Conservation (phyloP, 345 rosid species). For the Gossypium australe region DNA sequence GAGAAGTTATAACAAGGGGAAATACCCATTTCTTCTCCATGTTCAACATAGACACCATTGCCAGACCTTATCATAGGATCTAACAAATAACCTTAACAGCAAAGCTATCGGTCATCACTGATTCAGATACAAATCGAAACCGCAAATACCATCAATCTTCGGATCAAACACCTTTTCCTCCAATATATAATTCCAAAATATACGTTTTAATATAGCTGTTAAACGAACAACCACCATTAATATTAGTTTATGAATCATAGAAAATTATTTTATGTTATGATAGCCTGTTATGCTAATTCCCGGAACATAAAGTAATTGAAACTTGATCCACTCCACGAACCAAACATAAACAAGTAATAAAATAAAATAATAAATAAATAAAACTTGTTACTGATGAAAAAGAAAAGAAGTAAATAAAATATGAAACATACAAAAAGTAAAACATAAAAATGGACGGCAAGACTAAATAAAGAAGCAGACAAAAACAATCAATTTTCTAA, state of each 20-base stretch:
- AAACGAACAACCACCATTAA: slow-evolving; percentile 22
- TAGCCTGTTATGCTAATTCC: not conserved
- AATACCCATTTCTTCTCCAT: slow-evolving; percentile 97
- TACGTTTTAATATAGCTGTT: slow-evolving; percentile 20
- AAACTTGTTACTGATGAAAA: not conserved
- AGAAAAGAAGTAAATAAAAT: not conserved
- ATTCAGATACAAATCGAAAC: not conserved
- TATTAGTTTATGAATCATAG: slow-evolving; percentile 3
- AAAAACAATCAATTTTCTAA: slow-evolving; percentile 15
- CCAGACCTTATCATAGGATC: slow-evolving; percentile 34
- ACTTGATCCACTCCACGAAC: slow-evolving; percentile 5
- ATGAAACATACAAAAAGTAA: not conserved
- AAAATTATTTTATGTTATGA: not conserved
- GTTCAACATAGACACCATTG: slow-evolving; percentile 60
- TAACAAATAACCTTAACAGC: slow-evolving; percentile 6
- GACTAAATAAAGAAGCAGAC: slow-evolving; percentile 15
- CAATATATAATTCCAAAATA: slow-evolving; percentile 2
- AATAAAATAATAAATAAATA: not conserved
- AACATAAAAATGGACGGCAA: not conserved
- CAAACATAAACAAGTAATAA: not conserved
- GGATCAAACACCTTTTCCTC: slow-evolving; percentile 7
- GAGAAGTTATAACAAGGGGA: slow-evolving; percentile 83
- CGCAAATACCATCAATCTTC: not conserved
- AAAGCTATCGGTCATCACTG: slow-evolving; percentile 5
- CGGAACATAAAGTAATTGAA: slow-evolving; percentile 11